Base-by-base conservation (phyloP, 1,139 yeast genomes). In the Scheffersomyces cryptocercus region DNA sequence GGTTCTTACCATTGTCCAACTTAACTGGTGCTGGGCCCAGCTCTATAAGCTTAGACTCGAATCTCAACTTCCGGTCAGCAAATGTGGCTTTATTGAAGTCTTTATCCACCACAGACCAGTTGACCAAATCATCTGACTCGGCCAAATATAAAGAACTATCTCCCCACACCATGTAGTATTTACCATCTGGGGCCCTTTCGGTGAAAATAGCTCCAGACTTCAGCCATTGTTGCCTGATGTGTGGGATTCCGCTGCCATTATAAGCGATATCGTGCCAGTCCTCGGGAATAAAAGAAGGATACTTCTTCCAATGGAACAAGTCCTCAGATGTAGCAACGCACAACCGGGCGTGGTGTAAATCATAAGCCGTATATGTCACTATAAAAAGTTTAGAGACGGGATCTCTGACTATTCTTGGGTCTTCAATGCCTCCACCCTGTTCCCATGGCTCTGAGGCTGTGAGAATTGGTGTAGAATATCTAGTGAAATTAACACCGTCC, bases 151-250 rank as follows among this genome's bases (percentile, higher is more conserved):
- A 62, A 24, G 66, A 64, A 14, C 67, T 61, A 50, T 73, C 78
- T 9, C 78, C 78, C 73, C 75, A 73, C 30, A 73, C 62, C 78
- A 73, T 73, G 48, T 70, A 70, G 51, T 68, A 73, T 37, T 63
- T 61, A 5, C 74, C 75, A 48, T 70, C 72, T 28, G 49, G 50
- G 40, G 45, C 35, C 37, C 46, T 57, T 40, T 71, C 71, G n/a
- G 64, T 64, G 51, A 73, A 70, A 0, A 73, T 54, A 2, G 77
- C 77, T 0, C 77, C 78, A 4, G 73, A 67, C 49, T 73, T 73
- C 72, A 68, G 73, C 78, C 78, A 73, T 20, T 61, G 64, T 29
- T 56, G 46, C 14, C 75, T 50, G 14, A 70, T 63, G 24, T 59
- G 51, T 28, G 52, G 49, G 16, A 50, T 47, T 8, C 66, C 69